Conservation (phyloP, 1,139 yeast species). For the Saccharomyces hybrid region DNA sequence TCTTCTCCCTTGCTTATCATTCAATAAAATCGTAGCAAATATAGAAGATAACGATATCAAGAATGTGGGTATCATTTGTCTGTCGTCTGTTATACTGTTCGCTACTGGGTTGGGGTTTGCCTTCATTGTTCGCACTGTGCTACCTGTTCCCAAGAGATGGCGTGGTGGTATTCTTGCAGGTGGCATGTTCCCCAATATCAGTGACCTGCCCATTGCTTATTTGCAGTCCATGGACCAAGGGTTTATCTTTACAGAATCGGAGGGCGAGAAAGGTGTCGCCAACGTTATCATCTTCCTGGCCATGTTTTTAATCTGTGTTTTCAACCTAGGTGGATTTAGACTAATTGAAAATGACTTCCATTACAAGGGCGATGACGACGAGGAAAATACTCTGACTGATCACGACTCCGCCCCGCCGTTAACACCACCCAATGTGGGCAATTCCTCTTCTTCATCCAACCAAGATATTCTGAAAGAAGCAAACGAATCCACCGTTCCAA, state of each 20-base stretch:
- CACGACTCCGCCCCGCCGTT: not conserved
- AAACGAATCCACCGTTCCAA: not conserved
- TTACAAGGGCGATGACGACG: constrained; percentile 1
- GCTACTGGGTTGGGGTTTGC: constrained; percentile 30
- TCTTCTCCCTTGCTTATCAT: constrained; percentile 72
- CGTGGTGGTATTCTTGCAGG: constrained; percentile 73
- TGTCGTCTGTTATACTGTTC: constrained; percentile 33
- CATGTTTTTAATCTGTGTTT: constrained; percentile 61
- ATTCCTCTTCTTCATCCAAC: not conserved
- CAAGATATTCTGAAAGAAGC: constrained; percentile 4
- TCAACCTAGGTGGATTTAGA: constrained; percentile 70
- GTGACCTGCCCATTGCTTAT: constrained; percentile 89
- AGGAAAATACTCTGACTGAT: constrained; percentile 1
- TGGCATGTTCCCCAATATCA: constrained; percentile 72
- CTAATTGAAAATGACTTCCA: constrained; percentile 64
- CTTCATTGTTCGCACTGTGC: constrained; percentile 24
- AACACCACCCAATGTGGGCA: not conserved
- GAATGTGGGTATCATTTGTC: constrained; percentile 65
- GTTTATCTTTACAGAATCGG: constrained; percentile 46
- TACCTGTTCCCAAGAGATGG: constrained; percentile 66
- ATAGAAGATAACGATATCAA: constrained; percentile 69
- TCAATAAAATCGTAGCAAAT: constrained; percentile 66
- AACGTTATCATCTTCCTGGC: constrained; percentile 75
- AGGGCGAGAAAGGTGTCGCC: constrained; percentile 77
- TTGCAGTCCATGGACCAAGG: constrained; percentile 72